Percentiles rank a stretch among this genome's conserved stretches.
Evolutionary conservation across 768 basidiomycete genomes (phyloP).

Genomic region (Lentinula edodes): DNA sequence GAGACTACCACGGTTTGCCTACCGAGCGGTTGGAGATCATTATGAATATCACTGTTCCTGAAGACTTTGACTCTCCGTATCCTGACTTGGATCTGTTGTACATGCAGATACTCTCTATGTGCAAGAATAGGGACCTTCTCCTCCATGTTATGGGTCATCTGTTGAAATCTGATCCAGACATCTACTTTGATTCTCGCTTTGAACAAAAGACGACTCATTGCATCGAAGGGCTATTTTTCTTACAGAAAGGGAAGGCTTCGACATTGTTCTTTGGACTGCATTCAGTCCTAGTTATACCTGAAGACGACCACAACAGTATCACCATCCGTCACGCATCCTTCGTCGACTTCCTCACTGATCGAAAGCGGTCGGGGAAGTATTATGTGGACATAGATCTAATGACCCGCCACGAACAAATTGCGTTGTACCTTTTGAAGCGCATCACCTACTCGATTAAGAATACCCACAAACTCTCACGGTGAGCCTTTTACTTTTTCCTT

Average conservation of each 20-base stretch:
- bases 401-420: background rate
- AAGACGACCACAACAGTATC: conserved; percentile 15
- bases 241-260: background rate
- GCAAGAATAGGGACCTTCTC: background rate
- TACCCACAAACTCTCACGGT: too few relatives aligned
- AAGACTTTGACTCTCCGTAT: background rate
- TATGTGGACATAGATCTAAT: conserved; percentile 17
- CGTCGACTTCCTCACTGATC: conserved; percentile 25
- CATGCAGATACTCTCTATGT: conserved; percentile 3
- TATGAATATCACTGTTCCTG: background rate
- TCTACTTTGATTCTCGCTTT: background rate
- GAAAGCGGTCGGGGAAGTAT: conserved; percentile 19
- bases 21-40: background rate
- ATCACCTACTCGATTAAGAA: too few relatives aligned
- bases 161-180: background rate
- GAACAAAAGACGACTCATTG: background rate
- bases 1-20: background rate
- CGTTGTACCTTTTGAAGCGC: background rate
- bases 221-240: conserved; percentile 5
- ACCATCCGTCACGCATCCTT: conserved; percentile 27
- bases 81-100: conserved; percentile 12
- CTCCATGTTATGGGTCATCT: background rate
- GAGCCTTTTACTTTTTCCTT: too few relatives aligned
- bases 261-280: conserved; percentile 4
- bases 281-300: conserved; percentile 9